Base-by-base conservation (phyloP, 352 stramenopile genomes). In the Globisporangium abappressorium region DNA sequence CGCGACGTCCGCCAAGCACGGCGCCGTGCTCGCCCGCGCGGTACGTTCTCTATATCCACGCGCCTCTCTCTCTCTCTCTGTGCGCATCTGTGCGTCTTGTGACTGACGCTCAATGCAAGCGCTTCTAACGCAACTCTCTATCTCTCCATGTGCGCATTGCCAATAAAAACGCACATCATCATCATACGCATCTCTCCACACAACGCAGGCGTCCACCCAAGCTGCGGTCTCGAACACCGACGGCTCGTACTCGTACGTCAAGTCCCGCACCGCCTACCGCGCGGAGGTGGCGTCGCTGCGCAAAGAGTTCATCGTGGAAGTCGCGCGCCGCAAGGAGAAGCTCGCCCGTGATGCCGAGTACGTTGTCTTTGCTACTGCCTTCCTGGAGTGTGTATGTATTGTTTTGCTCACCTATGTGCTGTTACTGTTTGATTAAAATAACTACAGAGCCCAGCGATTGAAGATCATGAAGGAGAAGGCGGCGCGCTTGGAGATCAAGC, bases 401-500 rank as follows among this genome's bases (percentile, higher is more conserved):
- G 33, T 36, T 9, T 36, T 51, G 14, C 12, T 51, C 14, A 51
- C 14, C 5, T 5, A 20, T 8, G 43, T 51, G 14, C 43, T 15
- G 43, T 22, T 5, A 11, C 43, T 11, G 43, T 7, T 26, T 5
- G 51, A 63, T 47, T 7, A 24, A 26, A 26, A 26, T 38, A 51
- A 14, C 22, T 64, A 8, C 60, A 93, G 85, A 65, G 75, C 86
- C 20, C 84, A 95, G 69, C 84, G 85, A 53, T 69, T 84, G 70
- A 92, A 85, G 70, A 92, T 95, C 64, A 89, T 93, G 81, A 94
- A 94, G 76, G 85, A 87, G 62, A 95, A 95, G 80, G 85, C 87
- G 11, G 84, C 85, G 57, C 84, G 87, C 71, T 81, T 95, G 79
- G 85, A 91, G 69, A 90, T 93, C 70, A 95, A 95, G 80, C 85